phyloP scores from a whole-genome alignment of 2,329 filamentous ascomycete species.

The Trichoderma simmonsii region DNA sequence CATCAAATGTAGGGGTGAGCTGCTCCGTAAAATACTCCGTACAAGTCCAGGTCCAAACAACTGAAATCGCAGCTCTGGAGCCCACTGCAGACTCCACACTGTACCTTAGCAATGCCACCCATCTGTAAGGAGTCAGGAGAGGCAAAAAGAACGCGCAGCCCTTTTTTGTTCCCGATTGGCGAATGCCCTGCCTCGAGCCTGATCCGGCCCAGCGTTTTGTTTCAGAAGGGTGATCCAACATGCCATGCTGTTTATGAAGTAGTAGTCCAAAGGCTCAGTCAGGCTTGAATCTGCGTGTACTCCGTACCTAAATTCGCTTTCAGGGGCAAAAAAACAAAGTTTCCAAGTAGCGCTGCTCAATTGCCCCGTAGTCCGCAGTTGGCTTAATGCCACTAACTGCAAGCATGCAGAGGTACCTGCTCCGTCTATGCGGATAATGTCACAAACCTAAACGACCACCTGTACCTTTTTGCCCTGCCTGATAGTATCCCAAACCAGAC shows the following conservation, averaged over 20 bases:
- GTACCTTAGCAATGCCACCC: neutral
- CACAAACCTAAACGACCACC: neutral
- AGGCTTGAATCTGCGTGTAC: neutral
- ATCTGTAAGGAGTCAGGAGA: slow-evolving; percentile 1
- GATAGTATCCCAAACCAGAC: neutral
- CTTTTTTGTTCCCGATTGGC: neutral
- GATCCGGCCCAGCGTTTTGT: neutral
- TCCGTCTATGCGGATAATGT: neutral
- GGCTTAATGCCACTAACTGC: neutral
- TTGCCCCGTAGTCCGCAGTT: neutral
- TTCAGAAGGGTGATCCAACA: neutral
- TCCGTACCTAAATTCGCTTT: neutral
- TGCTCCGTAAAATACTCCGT: neutral
- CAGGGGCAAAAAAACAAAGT: neutral
- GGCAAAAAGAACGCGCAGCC: neutral
- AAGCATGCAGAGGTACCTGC: neutral
- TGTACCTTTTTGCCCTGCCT: neutral
- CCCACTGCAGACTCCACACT: neutral
- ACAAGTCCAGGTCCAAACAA: neutral
- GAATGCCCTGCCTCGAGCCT: neutral
- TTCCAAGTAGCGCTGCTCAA: neutral
- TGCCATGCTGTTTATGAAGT: neutral
- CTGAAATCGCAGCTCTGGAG: neutral
- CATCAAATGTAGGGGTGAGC: neutral
- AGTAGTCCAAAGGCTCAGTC: neutral